These are phyloP conservation scores for Heritiera littoralis DNA, from an alignment of 345 rosid species.

Conservation along the genomic window DNA sequence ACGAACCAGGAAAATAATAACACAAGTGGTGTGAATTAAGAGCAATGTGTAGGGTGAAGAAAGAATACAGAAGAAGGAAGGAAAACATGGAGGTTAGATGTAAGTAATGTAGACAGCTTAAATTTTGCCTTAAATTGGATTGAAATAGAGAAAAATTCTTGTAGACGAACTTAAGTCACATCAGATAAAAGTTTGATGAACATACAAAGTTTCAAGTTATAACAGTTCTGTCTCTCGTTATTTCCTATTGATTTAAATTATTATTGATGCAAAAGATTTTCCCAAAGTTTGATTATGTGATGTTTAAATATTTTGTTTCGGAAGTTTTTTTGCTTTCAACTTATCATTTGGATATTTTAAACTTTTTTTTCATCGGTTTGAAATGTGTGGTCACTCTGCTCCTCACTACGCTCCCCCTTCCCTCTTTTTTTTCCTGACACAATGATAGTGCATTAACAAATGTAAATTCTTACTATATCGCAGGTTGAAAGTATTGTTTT, in stretches of 20 bases:
- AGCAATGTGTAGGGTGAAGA: neutral
- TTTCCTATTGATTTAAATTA: neutral
- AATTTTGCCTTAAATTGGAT: neutral
- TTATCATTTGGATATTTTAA: neutral
- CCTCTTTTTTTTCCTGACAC: neutral
- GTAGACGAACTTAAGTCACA: neutral
- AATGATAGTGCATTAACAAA: neutral
- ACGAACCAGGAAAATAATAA: neutral
- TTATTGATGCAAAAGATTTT: neutral
- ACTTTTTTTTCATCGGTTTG: neutral
- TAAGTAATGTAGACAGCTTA: neutral
- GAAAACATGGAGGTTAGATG: neutral
- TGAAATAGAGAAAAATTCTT: neutral
- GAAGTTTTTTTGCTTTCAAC: neutral
- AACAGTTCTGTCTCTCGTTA: neutral
- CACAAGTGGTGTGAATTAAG: neutral
- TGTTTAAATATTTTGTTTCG: neutral
- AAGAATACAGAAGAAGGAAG: neutral
- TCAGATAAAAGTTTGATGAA: neutral
- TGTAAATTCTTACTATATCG: slow-evolving; percentile 13
- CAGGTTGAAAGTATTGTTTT: slow-evolving; percentile 90
- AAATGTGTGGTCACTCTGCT: neutral
- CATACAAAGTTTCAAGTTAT: neutral
- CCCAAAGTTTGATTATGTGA: neutral
- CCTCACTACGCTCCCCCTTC: neutral